Evolutionary conservation across 164 flowering plant species (phyloP), one percentile per base, ranked within the genome.

Genomic region (Aristolochia contorta): DNA sequence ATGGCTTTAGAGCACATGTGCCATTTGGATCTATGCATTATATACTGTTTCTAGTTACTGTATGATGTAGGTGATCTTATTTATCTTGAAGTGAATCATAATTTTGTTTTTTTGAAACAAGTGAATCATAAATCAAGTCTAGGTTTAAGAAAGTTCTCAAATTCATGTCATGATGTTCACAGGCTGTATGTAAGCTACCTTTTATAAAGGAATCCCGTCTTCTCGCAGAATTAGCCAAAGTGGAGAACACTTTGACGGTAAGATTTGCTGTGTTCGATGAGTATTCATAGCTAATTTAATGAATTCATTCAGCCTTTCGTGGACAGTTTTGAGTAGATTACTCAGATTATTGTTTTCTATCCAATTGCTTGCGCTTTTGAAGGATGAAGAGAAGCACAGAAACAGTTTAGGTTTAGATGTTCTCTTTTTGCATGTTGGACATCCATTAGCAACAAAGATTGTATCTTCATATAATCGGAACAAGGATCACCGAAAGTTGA

Each of bases 181-280:
- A 82, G 86, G 84, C 68, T 65, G 56, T 78, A 32, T 66, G 74
- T 54, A 82, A 75, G 68, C 61, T 82, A 53, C 84, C 86, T 30
- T 82, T 80, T 65, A 82, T 82, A 49, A 71, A 80, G 18, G 86
- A 82, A 54, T 66, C 72, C 12, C 84, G 79, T 37, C 86, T 82
- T 57, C 82, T 82, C 54, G 46, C 72, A 5, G 86, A 78, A 67
- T 75, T 77, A 27, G 63, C 71, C 61, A 80, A 76, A 62, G 69
- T 82, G 59, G 86, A 80, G 41, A 64, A 69, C 58, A 76, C 72
- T 25, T 70, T 82, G 53, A 76, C 79, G 71, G 86, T 81, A 76
- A 62, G 50, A 6, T 47, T 61, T 54, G 15, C 21, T 47, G 41
- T 37, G 43, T 37, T 37, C 52, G 25, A 14, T 24, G 24, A 13